Conservation (phyloP, 257 asterid genomes). For the Solanum verrucosum region DNA sequence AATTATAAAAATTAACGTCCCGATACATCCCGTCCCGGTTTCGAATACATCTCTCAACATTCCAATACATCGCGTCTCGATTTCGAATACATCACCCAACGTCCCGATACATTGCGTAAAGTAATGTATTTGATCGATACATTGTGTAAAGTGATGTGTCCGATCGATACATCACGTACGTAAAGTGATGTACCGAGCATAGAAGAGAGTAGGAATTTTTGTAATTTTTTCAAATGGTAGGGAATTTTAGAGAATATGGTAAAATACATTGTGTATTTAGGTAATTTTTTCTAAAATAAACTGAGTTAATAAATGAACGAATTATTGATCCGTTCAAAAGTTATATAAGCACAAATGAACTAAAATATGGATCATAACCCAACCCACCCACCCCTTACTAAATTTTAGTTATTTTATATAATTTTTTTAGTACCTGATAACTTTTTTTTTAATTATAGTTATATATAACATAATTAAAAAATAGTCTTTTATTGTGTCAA, state of each 20-base stretch:
- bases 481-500: background rate
- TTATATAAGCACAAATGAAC: too few relatives aligned
- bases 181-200: too few relatives aligned
- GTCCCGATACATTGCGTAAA: background rate
- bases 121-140: background rate
- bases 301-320: too few relatives aligned
- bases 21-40: accelerated
- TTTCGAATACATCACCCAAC: background rate
- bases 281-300: too few relatives aligned
- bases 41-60: background rate
- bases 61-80: accelerated
- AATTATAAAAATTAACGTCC: too few relatives aligned
- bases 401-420: background rate
- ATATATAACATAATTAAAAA: background rate
- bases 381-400: background rate
- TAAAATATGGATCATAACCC: background rate
- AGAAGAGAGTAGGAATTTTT: too few relatives aligned
- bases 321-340: too few relatives aligned
- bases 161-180: too few relatives aligned
- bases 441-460: background rate
- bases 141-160: too few relatives aligned
- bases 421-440: background rate
- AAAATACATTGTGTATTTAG: too few relatives aligned
- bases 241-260: too few relatives aligned
- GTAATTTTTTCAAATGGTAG: too few relatives aligned